Base-by-base conservation (phyloP, 2,329 filamentous ascomycete genomes). In the Ilyonectria mors-panacis region DNA sequence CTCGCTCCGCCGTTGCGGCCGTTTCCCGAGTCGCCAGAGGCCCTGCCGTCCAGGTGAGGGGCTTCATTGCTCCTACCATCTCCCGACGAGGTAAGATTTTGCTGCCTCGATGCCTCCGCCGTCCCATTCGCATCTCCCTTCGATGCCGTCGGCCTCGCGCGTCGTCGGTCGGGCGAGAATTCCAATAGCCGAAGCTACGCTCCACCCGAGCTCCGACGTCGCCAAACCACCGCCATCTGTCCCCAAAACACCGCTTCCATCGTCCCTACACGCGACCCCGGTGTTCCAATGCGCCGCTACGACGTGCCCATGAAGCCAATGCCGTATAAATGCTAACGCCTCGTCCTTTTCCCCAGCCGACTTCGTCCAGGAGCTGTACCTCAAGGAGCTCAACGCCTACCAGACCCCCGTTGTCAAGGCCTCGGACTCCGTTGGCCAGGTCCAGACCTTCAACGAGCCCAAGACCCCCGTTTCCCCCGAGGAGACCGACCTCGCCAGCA, bases 341-440 rank as follows among this genome's bases (percentile, higher is more conserved):
- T 67, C 59, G 61, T 64, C 68, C 59, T 42, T 17, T n/a, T 37
- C 28, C 58, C 72, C 80, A 98, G 96, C 94, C 90, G 96, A 99
- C 84, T 91, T 97, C 79, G 94, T 99, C 78, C 96, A 98, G 86
- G 95, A 98, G 82, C 90, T 99, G 80, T 99, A 99, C 89, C 91
- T 99, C 77, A 93, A 92, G 83, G 95, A 98, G 85, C 91, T 99
- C 81, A 96, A 95, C 86, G 90, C 91, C 84, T 98, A 97, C 92
- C 98, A 98, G 90, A 86, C 91, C 72, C 87, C 93, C 64, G 86
- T 90, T 75, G 81, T 95, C 85, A 97, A 98, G 88, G 88, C 94
- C 72, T 89, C 90, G 78, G 96, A 98, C 80, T 87, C 95, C 80
- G 92, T 95, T 76, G 95, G 94, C 81, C 93, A 97, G 77, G 96